These are phyloP conservation scores for Arabis hirsuta DNA, from an alignment of 345 rosid genomes.

Conservation along the genomic window DNA sequence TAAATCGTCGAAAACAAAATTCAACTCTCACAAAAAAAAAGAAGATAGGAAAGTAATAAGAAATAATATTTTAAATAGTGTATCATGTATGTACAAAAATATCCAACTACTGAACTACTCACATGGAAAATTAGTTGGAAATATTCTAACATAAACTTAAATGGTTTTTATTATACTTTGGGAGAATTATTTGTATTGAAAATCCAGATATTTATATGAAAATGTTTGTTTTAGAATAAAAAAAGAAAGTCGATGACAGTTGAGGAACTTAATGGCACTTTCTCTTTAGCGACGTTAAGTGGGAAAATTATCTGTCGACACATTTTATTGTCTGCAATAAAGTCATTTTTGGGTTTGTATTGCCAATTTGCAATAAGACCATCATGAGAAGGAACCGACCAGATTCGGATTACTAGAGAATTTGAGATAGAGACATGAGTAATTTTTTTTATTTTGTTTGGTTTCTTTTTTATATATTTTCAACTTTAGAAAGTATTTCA, in stretches of 20 bases:
- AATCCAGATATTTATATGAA: neutral
- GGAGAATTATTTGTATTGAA: neutral
- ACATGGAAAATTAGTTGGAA: slow-evolving; percentile 25
- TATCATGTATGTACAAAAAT: slow-evolving; percentile 12
- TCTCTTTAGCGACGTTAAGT: slow-evolving; percentile 20
- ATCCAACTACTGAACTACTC: slow-evolving; percentile 11
- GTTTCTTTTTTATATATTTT: neutral
- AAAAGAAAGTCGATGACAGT: slow-evolving; percentile 26
- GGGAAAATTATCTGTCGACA: slow-evolving; percentile 34
- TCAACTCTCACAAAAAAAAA: slow-evolving; percentile 2
- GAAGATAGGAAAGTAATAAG: neutral
- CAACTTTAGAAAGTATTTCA: neutral
- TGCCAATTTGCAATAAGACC: slow-evolving; percentile 35
- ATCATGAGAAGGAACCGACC: slow-evolving; percentile 43
- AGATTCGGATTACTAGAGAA: slow-evolving; percentile 26
- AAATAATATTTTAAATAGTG: neutral
- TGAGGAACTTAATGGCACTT: slow-evolving; percentile 40
- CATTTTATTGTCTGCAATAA: slow-evolving; percentile 21
- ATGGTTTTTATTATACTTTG: neutral
- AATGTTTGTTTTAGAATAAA: neutral
- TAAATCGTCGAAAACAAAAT: slow-evolving; percentile 18
- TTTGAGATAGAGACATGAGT: slow-evolving; percentile 37
- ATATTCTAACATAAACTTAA: neutral
- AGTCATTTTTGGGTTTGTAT: slow-evolving; percentile 37
- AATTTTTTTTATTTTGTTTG: neutral